A percentile compares a stretch with the other conserved stretches of the same genome.
These are phyloP conservation scores for Daphne laureola DNA, from an alignment of 441 rosid genomes.

Conservation along the genomic window DNA sequence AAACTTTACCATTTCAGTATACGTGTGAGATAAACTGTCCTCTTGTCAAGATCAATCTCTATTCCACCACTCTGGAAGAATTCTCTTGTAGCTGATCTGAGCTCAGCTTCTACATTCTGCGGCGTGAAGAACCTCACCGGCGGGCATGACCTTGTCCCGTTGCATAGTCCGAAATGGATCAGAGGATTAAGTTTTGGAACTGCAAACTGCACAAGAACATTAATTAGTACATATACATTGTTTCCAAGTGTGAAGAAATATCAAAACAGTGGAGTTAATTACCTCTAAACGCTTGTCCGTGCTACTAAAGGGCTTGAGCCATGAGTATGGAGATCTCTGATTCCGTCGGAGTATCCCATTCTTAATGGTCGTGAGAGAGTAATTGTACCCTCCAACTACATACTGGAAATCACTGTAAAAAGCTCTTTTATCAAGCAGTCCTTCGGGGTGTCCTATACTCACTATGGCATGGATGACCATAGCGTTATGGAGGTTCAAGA, in stretches of 20 bases:
- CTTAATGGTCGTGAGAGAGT: conserved; percentile 46
- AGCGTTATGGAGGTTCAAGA: conserved; percentile 77
- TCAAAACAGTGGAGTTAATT: conserved; percentile 3
- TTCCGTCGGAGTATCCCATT: conserved; percentile 68
- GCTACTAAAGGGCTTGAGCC: conserved; percentile 41
- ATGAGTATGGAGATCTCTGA: conserved; percentile 46
- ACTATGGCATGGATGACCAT: conserved; percentile 88
- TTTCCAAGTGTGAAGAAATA: no score
- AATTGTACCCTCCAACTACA: conserved; percentile 64
- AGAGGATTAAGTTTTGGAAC: conserved; percentile 55
- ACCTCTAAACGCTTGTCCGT: conserved; percentile 58
- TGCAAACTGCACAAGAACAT: conserved; percentile 30
- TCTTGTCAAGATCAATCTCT: conserved; percentile 47
- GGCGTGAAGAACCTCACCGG: conserved; percentile 63
- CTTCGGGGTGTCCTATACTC: conserved; percentile 55
- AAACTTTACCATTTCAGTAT: conserved; percentile 59
- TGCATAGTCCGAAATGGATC: conserved; percentile 76
- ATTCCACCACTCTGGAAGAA: conserved; percentile 57
- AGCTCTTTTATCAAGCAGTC: conserved; percentile 58
- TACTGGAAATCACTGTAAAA: conserved; percentile 67
- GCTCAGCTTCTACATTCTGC: conserved; percentile 54
- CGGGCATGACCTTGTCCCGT: conserved; percentile 80
- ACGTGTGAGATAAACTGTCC: conserved; percentile 52
- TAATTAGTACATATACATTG: not conserved
- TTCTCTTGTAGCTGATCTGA: conserved; percentile 59